Conservation (phyloP, 805 yeast species). For the Yarrowia deformans region DNA sequence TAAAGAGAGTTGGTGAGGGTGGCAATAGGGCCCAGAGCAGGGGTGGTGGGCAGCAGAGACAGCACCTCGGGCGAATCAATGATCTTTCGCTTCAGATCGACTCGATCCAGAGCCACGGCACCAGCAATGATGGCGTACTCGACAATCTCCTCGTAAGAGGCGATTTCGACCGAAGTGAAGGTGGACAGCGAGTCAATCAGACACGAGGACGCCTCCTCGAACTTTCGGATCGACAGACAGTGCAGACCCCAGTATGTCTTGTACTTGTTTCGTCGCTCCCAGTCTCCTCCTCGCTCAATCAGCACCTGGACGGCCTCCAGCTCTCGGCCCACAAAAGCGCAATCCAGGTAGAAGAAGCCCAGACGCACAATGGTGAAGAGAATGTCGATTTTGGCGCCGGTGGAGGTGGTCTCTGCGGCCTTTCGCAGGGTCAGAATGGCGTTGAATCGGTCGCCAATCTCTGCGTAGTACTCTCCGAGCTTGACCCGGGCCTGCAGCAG, state of each 20-base stretch:
- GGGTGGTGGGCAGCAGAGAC: conserved; percentile 74
- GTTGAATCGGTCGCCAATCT: conserved; percentile 78
- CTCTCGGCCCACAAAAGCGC: conserved; percentile 68
- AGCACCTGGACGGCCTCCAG: conserved; percentile 74
- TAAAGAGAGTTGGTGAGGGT: conserved; percentile 85
- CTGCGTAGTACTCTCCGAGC: conserved; percentile 87
- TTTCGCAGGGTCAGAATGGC: conserved; percentile 72
- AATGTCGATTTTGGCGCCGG: conserved; percentile 91
- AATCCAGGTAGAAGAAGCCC: conserved; percentile 89
- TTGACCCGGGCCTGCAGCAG: conserved; percentile 75
- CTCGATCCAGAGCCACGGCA: conserved; percentile 78
- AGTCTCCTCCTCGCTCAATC: conserved; percentile 97
- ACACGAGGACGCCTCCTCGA: conserved; percentile 81
- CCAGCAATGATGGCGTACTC: conserved; percentile 90
- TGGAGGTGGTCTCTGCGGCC: conserved; percentile 81
- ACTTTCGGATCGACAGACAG: conserved; percentile 82
- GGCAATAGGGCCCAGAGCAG: conserved; percentile 78
- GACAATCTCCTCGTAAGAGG: conserved; percentile 89
- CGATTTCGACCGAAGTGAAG: conserved; percentile 89
- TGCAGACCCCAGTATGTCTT: conserved; percentile 91
- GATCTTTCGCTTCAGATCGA: conserved; percentile 79
- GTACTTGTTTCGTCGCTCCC: conserved; percentile 97
- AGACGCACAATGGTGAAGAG: conserved; percentile 80
- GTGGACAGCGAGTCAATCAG: conserved; percentile 93
- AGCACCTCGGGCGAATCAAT: conserved; percentile 94